Conservation (phyloP, 108 stramenopile genomes). For the Nannochloropsis gaditana region DNA sequence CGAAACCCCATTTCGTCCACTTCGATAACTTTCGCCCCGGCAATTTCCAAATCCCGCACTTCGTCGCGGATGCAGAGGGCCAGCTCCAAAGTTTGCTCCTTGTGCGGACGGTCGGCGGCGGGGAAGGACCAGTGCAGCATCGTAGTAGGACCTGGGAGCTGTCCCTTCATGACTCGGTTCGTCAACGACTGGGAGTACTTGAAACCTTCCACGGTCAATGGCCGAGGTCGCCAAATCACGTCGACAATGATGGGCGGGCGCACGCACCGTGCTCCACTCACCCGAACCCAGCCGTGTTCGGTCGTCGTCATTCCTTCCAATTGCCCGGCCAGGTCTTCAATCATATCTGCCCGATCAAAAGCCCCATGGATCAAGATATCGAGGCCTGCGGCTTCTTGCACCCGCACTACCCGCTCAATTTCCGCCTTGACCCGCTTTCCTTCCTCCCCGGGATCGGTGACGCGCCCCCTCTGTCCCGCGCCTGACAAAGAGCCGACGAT, state of each 20-base stretch:
- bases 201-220: conserved; percentile 66
- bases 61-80: conserved; percentile 60
- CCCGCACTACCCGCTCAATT: conserved; percentile 20
- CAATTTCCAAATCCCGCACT: conserved; percentile 60
- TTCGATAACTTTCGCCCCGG: conserved; percentile 62
- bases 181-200: conserved; percentile 62
- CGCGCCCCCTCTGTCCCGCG: conserved; percentile 45
- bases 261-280: conserved; percentile 63
- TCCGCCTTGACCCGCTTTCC: conserved; percentile 52
- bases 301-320: conserved; percentile 62
- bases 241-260: conserved; percentile 63
- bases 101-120: conserved; percentile 60
- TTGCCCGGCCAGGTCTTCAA: conserved; percentile 63
- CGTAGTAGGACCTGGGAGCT: conserved; percentile 68
- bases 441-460: conserved; percentile 21
- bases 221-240: conserved; percentile 54
- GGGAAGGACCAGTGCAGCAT: conserved; percentile 73
- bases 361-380: conserved; percentile 68
- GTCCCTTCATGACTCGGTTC: conserved; percentile 62
- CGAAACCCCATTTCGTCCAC: conserved; percentile 66
- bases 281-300: conserved; percentile 65
- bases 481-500: conserved; percentile 60
- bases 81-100: conserved; percentile 62
- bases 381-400: conserved; percentile 61
- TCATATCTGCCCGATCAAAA: conserved; percentile 65